A percentile compares a stretch with the other conserved stretches of the same genome.
Evolutionary conservation across 1,284 basidiomycete species (phyloP).

Genomic region (Austroboletus niveus): DNA sequence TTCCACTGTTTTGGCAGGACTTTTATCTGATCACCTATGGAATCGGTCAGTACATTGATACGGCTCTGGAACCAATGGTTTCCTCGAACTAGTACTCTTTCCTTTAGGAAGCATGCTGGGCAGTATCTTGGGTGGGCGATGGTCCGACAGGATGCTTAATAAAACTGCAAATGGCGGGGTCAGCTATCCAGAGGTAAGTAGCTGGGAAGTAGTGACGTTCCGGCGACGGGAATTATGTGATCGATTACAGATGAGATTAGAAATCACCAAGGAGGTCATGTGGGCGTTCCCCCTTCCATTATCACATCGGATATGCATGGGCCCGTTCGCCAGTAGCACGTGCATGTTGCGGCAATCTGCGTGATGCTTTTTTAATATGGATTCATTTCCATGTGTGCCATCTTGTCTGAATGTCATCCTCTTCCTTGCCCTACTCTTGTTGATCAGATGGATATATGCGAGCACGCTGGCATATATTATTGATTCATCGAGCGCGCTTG

Average conservation of each 20-base stretch:
- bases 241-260: constrained; percentile 62
- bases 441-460: constrained; percentile 62
- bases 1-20: constrained; percentile 50
- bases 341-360: constrained; percentile 64
- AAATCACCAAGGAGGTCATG: constrained; percentile 60
- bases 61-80: neutral
- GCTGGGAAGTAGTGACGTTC: neutral
- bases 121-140: constrained; percentile 73
- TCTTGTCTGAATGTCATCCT: neutral
- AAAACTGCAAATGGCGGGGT: constrained; percentile 64
- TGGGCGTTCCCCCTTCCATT: constrained; percentile 55
- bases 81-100: neutral
- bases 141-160: constrained; percentile 70
- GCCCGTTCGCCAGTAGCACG: constrained; percentile 53
- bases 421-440: neutral
- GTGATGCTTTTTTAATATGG: constrained; percentile 65
- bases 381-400: constrained; percentile 64
- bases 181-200: constrained; percentile 62
- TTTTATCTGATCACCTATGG: constrained; percentile 77
- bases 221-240: neutral
- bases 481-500: constrained; percentile 73
- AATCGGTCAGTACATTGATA: constrained; percentile 41
- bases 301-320: constrained; percentile 76
- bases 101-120: constrained; percentile 61
- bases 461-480: constrained; percentile 75